Evolutionary conservation across 495 filamentous ascomycete species (phyloP).

Genomic region (Penicillium desertorum): DNA sequence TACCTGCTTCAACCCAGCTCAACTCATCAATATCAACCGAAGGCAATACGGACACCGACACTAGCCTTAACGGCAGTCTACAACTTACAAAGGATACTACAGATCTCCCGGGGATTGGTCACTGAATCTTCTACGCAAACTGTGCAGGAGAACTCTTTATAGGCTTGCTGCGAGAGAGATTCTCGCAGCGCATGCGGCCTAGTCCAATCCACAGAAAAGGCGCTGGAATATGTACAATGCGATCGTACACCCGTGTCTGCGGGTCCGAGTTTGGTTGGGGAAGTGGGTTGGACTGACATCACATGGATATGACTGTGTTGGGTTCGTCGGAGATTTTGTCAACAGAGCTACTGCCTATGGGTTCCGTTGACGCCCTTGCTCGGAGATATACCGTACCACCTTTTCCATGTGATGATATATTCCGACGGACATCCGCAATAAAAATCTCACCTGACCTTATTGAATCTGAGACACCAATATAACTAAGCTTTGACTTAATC

Average conservation of each 20-base stretch:
- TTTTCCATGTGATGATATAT: no score
- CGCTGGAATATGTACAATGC: neutral
- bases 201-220: neutral
- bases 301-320: neutral
- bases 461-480: neutral
- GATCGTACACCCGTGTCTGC: neutral
- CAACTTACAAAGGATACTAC: no score
- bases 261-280: neutral
- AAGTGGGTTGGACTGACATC: neutral
- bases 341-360: neutral
- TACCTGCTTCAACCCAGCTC: neutral
- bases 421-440: neutral
- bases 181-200: no score
- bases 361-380: neutral
- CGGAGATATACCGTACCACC: neutral
- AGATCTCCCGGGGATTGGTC: neutral
- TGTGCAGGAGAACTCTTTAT: neutral
- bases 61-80: neutral
- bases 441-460: neutral
- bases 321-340: neutral
- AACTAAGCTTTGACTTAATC: neutral
- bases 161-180: neutral
- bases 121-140: neutral
- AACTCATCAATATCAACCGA: neutral
- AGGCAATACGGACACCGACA: neutral